Evolutionary conservation across 2,329 filamentous ascomycete genomes (phyloP), one percentile per base, ranked within the genome.

Genomic region (Colletotrichum cordylinicola): DNA sequence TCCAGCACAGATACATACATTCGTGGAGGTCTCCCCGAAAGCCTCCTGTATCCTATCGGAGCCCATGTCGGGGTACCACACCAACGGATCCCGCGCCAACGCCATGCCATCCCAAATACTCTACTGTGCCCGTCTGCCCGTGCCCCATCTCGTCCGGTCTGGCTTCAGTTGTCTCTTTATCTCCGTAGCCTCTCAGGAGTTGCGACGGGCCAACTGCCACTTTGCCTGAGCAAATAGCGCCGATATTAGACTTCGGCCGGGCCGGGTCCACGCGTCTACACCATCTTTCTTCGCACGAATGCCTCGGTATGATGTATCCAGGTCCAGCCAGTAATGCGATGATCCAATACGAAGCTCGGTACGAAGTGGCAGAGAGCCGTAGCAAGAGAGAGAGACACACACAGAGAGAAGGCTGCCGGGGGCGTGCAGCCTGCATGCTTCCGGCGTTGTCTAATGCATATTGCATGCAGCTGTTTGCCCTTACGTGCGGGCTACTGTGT

Each of bases 211-310:
- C 3, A 52, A 48, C n/a, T 43, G 16, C 18, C 24, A 37, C 56
- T 75, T 56, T 24, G 35, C 62, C 70, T 16, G 21, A 27, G 27
- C 48, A 68, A 58, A 73, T 73, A 52, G 64, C 73, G 56, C 21
- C 58, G 39, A 64, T 39, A 16, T 64, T 52, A 60, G 33, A 68
- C 73, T 65, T 73, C 58, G 73, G 73, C 43, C 73, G 64, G n/a
- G 39, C 73, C 70, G 73, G 62, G 70, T 37, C 70, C 48, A 75
- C 73, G 62, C 69, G 33, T 62, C 64, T 24, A 56, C 12, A 61
- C 31, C 13, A 33, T 31, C 58, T 21, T 33, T 61, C 58, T 52
- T 52, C 43, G 43, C 7, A 4, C 43, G 43, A 52, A 21, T 21
- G 10, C 43, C 43, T 52, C 43, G 43, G 43, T 21, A n/a, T n/a